Base-by-base conservation (phyloP, 2,329 filamentous ascomycete genomes). In the Ceratocystis destructans region DNA sequence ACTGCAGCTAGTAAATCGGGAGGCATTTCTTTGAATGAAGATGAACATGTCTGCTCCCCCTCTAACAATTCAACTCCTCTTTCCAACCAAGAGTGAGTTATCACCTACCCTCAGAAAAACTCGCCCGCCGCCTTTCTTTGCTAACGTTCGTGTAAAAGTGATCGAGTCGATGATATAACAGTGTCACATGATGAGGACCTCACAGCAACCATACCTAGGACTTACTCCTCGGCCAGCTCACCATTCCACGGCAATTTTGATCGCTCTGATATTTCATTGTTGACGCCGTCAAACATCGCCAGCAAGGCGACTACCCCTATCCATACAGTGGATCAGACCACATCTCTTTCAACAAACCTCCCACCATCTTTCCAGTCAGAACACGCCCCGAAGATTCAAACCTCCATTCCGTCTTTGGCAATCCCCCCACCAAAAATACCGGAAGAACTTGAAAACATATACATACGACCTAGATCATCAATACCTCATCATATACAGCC, bases 401-500 rank as follows among this genome's bases (percentile, higher is more conserved):
- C 20, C 31, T 25, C 62, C 20, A 55, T 53, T 31, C 28, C 57
- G 20, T 12, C 41, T 10, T 31, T 7, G 22, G 10, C 64, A 37
- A 44, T 50, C 31, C 33, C 44, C 15, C 46, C 65, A 57, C 46
- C 41, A 20, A 28, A 37, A 20, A 20, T 45, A 31, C 62, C 64
- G 37, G 64, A 45, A 20, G 63, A 55, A 10, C 22, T 45, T 15
- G 61, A 61, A 61, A 62, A 65, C 22, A 45, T 61, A 17, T 41
- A 69, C 69, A 72, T 73, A 70, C 37, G 61, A 50, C 87, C 90
- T 12, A 90, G 86, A 71, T 89, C 90, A 6, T 96, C 93, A 17
- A 92, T 99, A 71, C 92, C 93, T 17, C 78, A 83, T 66, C 83
- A 88, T 69, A 75, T 97, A 59, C 80, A 87, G 17, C 81, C 85